Base-by-base conservation (phyloP, 352 stramenopile species). In the Phytopythium kandeliae region DNA sequence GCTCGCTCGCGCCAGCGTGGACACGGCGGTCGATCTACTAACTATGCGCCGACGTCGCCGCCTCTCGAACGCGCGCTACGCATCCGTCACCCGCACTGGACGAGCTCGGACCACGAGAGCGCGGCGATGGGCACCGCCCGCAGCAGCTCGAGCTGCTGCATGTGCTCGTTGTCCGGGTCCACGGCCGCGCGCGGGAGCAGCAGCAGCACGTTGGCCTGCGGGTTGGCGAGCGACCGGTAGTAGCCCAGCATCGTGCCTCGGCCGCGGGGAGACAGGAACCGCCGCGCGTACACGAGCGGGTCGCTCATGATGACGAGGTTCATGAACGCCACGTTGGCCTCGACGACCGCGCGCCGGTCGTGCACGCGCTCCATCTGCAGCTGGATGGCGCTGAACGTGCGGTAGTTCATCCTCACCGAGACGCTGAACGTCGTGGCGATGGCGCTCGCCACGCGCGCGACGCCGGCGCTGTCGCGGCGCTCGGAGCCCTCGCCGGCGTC, bases 221-320 rank as follows among this genome's bases (percentile, higher is more conserved):
- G n/a, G n/a, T n/a, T n/a, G n/a, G n/a, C n/a, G n/a, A n/a, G n/a
- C n/a, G n/a, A n/a, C n/a, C n/a, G n/a, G 22, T 47, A 47, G 41
- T 47, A 47, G 12, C 22, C 41, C 7, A 47, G 41, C 41, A 13
- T 4, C 22, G 33, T 33, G 22, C 22, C n/a, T n/a, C n/a, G n/a
- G n/a, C n/a, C n/a, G n/a, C n/a, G n/a, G n/a, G n/a, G n/a, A n/a
- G n/a, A 11, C 11, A 12, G 11, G 41, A 47, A 13, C 22, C 22
- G 41, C 41, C 3, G n/a, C 17, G 25, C 8, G 43, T 37, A 34
- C 16, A 69, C 62, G 11, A 78, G 43, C 5, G 69, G 69, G 40
- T 75, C 65, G 24, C 65, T 78, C 65, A 78, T 64, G 8, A 68
- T 15, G n/a, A 72, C 62, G 13, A 69, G 45, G 36, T 70, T 78